These are phyloP conservation scores for Carnegiea gigantea DNA, from an alignment of 179 eudicot species.

Conservation along the genomic window DNA sequence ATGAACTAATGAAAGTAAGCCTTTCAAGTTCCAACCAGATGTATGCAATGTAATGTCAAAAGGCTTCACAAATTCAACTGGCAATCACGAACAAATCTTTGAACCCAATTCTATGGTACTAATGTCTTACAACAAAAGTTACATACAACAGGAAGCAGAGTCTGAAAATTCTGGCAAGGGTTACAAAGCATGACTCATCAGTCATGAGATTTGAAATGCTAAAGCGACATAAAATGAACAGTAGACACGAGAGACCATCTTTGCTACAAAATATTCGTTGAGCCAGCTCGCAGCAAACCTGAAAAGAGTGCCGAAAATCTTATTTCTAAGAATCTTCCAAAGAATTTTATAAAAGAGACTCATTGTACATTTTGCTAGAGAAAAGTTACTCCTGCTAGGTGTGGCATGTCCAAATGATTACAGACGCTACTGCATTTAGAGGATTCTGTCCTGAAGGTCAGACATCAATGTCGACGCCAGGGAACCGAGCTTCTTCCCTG, in stretches of 20 bases:
- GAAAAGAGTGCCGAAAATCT: slow-evolving; percentile 17
- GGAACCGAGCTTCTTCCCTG: slow-evolving; percentile 83
- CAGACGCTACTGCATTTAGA: slow-evolving; percentile 34
- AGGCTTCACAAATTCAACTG: no score
- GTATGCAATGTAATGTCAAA: no score
- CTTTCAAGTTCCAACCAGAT: no score
- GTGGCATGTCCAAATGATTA: slow-evolving; percentile 25
- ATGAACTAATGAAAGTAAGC: no score
- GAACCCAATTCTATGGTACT: no score
- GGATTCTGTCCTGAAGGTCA: slow-evolving; percentile 87
- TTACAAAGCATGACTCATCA: not conserved
- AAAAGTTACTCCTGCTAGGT: slow-evolving; percentile 14
- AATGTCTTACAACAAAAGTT: not conserved
- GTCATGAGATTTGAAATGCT: not conserved
- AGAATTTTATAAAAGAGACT: slow-evolving; percentile 23
- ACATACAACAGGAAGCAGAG: slow-evolving; percentile 5
- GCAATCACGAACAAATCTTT: no score
- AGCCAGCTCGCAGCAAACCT: slow-evolving; percentile 14
- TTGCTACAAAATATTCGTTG: slow-evolving; percentile 17
- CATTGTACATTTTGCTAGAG: slow-evolving; percentile 38
- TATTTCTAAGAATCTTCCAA: slow-evolving; percentile 20
- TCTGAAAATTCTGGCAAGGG: not conserved
- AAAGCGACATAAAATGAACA: not conserved
- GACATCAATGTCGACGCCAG: slow-evolving; percentile 69
- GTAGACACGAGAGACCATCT: not conserved